Evolutionary conservation across 352 stramenopile species (phyloP), one percentile per base, ranked within the genome.

Genomic region (Pythium biforme): DNA sequence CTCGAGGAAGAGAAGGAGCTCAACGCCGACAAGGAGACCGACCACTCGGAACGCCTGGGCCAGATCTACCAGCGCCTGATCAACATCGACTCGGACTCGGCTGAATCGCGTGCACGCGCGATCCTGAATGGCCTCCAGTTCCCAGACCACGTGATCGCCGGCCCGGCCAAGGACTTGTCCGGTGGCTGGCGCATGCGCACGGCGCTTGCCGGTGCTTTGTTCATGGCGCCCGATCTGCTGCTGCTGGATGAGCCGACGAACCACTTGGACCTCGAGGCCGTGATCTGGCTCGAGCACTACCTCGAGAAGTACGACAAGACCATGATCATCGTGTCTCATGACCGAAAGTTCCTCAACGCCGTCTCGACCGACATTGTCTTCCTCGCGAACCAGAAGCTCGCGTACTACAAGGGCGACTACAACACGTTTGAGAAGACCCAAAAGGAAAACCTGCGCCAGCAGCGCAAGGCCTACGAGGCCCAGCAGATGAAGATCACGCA

Each of bases 271-370:
- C 69, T 97, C 0, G 85, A 97, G 66, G 88, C 86, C 22, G 90
- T 97, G 4, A 90, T 98, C 48, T 97, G 92, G 90, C 75, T 98
- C 27, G 85, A 97, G 68, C 76, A 97, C 54, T 97, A 97, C 75
- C 61, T 98, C 39, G 78, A 93, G 64, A 83, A 87, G 60, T 97
- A 97, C 70, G 72, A 85, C 22, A 97, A 98, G 74, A 98, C 95
- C 48, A 87, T 97, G 69, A 91, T 98, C 53, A 79, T 98, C 19
- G 95, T 99, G 19, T 98, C 88, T 59, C 96, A 99, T 71, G 96
- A 99, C 72, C 85, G 95, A 19, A 93, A 94, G 33, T 99, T 99
- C 70, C 69, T 99, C 27, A 99, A 99, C 68, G 91, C 96, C 64
- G 94, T 99, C 52, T 94, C 83, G 58, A 99, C 97, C 14, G 95